A percentile compares a stretch with the other conserved stretches of the same genome.
These are phyloP conservation scores for Pneumocystis carinii DNA, from an alignment of 1,139 yeast species.

Conservation along the genomic window DNA sequence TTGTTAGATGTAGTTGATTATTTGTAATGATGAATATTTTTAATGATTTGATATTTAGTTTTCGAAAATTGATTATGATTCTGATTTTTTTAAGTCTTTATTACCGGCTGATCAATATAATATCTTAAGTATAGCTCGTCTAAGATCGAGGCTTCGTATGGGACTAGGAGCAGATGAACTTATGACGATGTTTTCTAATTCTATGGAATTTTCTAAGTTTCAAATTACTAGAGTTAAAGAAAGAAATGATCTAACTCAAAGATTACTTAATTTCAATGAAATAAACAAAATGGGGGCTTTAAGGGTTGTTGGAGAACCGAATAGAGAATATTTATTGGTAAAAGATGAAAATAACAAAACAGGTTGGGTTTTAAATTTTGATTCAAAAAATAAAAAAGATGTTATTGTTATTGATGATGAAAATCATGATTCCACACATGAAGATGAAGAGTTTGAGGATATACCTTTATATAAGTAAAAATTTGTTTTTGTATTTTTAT, in stretches of 20 bases:
- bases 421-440: conserved; percentile 3
- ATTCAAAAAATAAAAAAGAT: conserved; percentile 3
- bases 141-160: conserved; percentile 82
- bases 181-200: conserved; percentile 61
- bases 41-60: neutral
- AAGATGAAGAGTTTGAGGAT: neutral
- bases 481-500: neutral
- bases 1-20: conserved; percentile 31
- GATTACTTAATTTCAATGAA: conserved; percentile 71
- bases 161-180: conserved; percentile 83
- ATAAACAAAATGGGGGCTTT: conserved; percentile 44
- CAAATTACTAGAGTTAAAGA: conserved; percentile 88
- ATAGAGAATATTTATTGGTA: conserved; percentile 58
- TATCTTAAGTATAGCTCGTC: conserved; percentile 64
- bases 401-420: conserved; percentile 10
- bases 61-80: conserved; percentile 26
- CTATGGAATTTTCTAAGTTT: conserved; percentile 80
- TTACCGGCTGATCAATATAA: conserved; percentile 82
- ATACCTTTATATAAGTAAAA: neutral
- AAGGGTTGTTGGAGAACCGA: conserved; percentile 76
- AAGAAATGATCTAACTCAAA: conserved; percentile 78
- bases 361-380: conserved; percentile 73
- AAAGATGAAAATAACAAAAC: conserved; percentile 40
- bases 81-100: conserved; percentile 25
- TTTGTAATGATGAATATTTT: neutral